Evolutionary conservation across 1,139 yeast genomes (phyloP).

Genomic region (Kodamaea arcana): DNA sequence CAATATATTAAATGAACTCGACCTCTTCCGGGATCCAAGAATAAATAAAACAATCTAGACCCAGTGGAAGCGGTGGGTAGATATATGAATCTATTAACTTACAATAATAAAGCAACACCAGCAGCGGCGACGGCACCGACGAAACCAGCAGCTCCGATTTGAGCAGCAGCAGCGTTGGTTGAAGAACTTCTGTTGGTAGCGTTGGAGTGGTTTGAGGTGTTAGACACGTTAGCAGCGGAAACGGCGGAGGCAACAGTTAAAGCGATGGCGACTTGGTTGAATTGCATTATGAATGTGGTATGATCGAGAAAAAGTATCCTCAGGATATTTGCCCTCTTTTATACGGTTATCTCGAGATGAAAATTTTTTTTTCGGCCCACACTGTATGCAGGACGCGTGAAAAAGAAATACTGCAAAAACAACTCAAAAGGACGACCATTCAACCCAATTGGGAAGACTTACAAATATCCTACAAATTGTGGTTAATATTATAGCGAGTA

Average conservation of each 20-base stretch:
- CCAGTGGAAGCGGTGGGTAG: slow-evolving; percentile 2
- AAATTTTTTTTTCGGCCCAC: background rate
- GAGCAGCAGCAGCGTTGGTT: slow-evolving; percentile 20
- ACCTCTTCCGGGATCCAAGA: slow-evolving; percentile 3
- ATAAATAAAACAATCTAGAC: slow-evolving; percentile 1
- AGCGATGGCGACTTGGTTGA: slow-evolving; percentile 42
- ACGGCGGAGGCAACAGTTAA: slow-evolving; percentile 44
- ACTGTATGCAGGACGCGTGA: background rate
- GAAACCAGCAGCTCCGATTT: slow-evolving; percentile 37
- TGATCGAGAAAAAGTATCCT: slow-evolving; percentile 3
- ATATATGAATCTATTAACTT: slow-evolving; percentile 15
- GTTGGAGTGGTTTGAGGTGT: slow-evolving; percentile 23
- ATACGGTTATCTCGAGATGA: slow-evolving; percentile 1
- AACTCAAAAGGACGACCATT: background rate
- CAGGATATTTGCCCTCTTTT: slow-evolving; percentile 1
- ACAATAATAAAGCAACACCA: slow-evolving; percentile 43
- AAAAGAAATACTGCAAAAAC: background rate
- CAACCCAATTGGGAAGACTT: background rate
- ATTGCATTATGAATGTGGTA: slow-evolving; percentile 35
- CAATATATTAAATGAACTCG: slow-evolving; percentile 2
- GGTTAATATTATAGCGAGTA: background rate
- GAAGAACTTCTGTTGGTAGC: slow-evolving; percentile 14
- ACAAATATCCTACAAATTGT: background rate
- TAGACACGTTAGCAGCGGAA: slow-evolving; percentile 39
- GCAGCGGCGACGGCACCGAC: slow-evolving; percentile 46